These are phyloP conservation scores for Colletotrichum limetticola DNA, from an alignment of 2,329 filamentous ascomycete species.

Conservation along the genomic window DNA sequence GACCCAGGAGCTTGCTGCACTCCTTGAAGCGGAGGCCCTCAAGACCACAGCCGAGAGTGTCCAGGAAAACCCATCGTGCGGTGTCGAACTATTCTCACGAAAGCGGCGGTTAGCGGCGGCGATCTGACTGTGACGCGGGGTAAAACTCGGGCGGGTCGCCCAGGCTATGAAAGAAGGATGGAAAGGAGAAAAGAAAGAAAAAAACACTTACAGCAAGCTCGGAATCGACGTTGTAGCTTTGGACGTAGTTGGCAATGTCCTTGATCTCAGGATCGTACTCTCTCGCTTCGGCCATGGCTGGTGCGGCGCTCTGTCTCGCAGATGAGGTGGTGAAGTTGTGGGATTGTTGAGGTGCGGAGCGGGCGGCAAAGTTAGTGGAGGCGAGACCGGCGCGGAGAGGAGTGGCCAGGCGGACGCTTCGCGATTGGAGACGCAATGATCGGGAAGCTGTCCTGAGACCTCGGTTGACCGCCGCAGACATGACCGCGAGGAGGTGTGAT, in stretches of 20 bases:
- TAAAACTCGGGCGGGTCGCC: conserved; percentile 22
- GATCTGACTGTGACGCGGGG: conserved; percentile 35
- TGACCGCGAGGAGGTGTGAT: conserved; percentile 40
- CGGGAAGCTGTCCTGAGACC: conserved; percentile 65
- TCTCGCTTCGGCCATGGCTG: conserved; percentile 60
- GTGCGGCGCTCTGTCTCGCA: conserved; percentile 58
- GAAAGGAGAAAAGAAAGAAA: conserved; percentile 36
- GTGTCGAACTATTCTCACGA: conserved; percentile 79
- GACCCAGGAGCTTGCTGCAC: conserved; percentile 94
- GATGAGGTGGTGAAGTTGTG: conserved; percentile 62
- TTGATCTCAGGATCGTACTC: conserved; percentile 92
- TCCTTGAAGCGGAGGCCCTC: conserved; percentile 96
- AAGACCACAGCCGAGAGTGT: conserved; percentile 95
- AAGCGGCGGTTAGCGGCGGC: conserved; percentile 42
- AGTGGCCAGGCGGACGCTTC: conserved; percentile 48
- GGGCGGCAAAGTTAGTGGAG: conserved; percentile 46
- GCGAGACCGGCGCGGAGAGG: conserved; percentile 49
- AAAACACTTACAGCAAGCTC: conserved; percentile 83
- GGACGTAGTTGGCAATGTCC: conserved; percentile 95
- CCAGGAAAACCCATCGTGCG: conserved; percentile 94
- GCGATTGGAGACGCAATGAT: conserved; percentile 61
- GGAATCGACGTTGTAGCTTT: conserved; percentile 90
- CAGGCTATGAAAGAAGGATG: neutral
- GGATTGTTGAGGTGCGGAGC: conserved; percentile 48
- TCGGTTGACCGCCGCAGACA: conserved; percentile 64